Conservation (phyloP, 1,284 basidiomycete genomes). For the Xerocomus nothofagi region DNA sequence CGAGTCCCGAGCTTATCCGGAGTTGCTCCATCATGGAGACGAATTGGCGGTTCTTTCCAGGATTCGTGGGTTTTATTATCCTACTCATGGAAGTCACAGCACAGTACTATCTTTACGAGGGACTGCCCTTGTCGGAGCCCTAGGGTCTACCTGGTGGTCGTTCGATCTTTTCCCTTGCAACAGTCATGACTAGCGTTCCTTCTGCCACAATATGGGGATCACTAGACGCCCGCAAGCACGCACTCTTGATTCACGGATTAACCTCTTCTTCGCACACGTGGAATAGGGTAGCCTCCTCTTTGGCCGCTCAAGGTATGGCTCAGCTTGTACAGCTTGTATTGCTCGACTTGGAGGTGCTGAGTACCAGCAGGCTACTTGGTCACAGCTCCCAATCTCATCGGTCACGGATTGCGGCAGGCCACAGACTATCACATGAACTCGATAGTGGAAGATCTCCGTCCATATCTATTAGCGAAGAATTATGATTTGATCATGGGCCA, state of each 20-base stretch:
- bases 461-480: constrained; percentile 15
- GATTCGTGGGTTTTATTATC: background rate
- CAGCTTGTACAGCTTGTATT: too few relatives aligned
- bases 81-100: background rate
- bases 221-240: constrained; percentile 9
- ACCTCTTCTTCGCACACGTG: constrained; percentile 21
- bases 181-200: constrained; percentile 7
- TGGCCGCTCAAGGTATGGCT: constrained; percentile 15
- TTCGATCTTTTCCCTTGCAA: too few relatives aligned
- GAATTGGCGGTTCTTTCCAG: background rate
- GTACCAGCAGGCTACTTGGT: constrained; percentile 19
- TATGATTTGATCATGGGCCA: constrained; percentile 21
- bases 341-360: background rate
- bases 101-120: background rate
- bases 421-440: constrained; percentile 13
- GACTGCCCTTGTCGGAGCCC: background rate
- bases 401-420: constrained; percentile 16
- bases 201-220: constrained; percentile 18
- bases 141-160: background rate
- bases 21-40: too few relatives aligned
- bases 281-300: constrained; percentile 7
- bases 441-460: constrained; percentile 15
- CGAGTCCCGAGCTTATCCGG: too few relatives aligned
- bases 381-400: constrained; percentile 21
- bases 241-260: constrained; percentile 10